Evolutionary conservation across 768 basidiomycete genomes (phyloP).

Genomic region (Plicaturopsis crispa): DNA sequence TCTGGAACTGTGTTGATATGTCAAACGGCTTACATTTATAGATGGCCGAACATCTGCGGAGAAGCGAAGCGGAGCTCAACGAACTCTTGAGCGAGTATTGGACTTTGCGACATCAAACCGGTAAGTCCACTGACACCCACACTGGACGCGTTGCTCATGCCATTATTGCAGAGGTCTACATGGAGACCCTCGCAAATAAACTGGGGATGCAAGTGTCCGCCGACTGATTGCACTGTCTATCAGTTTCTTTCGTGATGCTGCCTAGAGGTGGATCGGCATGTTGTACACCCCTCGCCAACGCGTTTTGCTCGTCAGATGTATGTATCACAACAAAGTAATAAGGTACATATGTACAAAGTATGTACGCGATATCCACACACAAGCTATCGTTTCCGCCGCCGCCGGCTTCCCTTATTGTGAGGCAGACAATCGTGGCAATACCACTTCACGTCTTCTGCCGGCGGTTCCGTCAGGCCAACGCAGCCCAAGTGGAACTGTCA

Average conservation of each 20-base stretch:
- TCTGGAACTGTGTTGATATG: background rate
- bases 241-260: too few species aligned
- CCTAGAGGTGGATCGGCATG: too few species aligned
- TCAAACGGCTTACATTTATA: conserved; percentile 18
- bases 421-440: conserved; percentile 59
- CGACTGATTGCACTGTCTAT: conserved; percentile 11
- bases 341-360: background rate
- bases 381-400: conserved; percentile 21
- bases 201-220: conserved; percentile 49
- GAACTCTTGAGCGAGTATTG: conserved; percentile 80
- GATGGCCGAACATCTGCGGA: conserved; percentile 72
- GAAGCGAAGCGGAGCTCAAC: conserved; percentile 72
- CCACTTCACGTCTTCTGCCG: conserved; percentile 55
- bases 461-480: conserved; percentile 49
- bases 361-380: conserved; percentile 5
- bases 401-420: conserved; percentile 20
- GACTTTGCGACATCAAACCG: conserved; percentile 69
- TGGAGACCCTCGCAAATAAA: conserved; percentile 81
- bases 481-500: conserved; percentile 71
- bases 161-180: conserved; percentile 57
- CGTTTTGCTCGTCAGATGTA: too few species aligned
- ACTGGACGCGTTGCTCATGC: conserved; percentile 1
- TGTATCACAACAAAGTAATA: too few species aligned
- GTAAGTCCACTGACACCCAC: conserved; percentile 26
- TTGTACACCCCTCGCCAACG: too few species aligned